Base-by-base conservation (phyloP, 768 basidiomycete species). In the Cantharellus anzutake region DNA sequence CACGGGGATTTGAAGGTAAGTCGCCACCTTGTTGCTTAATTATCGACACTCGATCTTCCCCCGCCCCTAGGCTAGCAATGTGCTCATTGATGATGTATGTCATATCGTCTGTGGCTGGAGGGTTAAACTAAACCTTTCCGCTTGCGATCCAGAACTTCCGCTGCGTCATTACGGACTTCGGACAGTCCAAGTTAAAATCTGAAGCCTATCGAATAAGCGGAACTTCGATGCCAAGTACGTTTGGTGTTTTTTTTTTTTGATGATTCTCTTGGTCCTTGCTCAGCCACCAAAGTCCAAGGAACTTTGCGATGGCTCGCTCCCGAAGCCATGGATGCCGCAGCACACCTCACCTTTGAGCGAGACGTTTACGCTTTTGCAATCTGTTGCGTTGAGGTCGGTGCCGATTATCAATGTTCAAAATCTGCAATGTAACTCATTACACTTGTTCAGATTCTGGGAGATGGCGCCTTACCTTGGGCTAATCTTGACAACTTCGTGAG, bases 151-250 rank as follows among this genome's bases (percentile, higher is more conserved):
- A 55, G 52, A 37, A 57, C 37, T 38, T 57, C 37, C 76, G 72
- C 52, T 89, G 86, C 61, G 75, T 89, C 44, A 80, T 91, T 48
- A 80, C 84, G 38, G 86, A 90, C 66, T 91, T 92, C 68, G 86
- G 85, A 0, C 83, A 89, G 68, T 83, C 79, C 64, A 82, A 85
- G 68, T 80, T 89, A 73, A 85, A 81, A 70, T 78, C 75, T 14
- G 84, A 89, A 67, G 80, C 78, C 3, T 80, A 74, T 64, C 74
- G 78, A 40, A 72, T 84, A 2, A 83, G 78, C 59, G 80, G 79
- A 5, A 71, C 71, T 34, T 11, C 52, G 2, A 55, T 11, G 14
- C 52, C 52, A 11, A 55, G 52, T 48, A 29, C 11, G 44, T 29
- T 11, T 48, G 11, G 11, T 29, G 11, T 11, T 48, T 29, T 29